phyloP scores from a whole-genome alignment of 352 stramenopile genomes.

The Globisporangium heterothallicum region DNA sequence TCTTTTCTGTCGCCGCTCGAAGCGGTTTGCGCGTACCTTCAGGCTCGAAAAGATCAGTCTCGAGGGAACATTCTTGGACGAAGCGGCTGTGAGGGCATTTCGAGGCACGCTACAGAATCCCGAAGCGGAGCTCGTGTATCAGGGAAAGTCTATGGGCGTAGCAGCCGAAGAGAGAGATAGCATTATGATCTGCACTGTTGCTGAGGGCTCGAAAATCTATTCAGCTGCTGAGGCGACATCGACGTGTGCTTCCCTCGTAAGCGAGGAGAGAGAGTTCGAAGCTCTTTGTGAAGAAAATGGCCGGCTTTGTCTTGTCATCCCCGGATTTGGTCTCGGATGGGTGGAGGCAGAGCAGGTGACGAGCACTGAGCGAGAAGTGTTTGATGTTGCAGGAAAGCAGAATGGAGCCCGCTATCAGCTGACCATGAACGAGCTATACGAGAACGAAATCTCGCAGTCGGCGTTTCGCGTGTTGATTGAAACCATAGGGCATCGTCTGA shows the following conservation, averaged over 20 bases:
- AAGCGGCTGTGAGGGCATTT: neutral
- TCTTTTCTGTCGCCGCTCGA: conserved; percentile 8
- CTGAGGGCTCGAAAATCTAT: conserved; percentile 2
- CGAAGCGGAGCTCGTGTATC: conserved; percentile 1
- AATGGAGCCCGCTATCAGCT: neutral
- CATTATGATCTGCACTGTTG: conserved; percentile 1
- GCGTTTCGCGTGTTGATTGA: neutral
- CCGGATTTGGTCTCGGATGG: neutral
- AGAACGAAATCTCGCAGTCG: neutral
- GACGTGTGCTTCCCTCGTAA: neutral
- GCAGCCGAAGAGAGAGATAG: neutral
- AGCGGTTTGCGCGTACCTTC: neutral
- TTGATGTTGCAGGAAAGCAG: too few species aligned
- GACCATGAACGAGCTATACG: neutral
- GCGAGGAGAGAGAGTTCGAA: neutral
- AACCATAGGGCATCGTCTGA: neutral
- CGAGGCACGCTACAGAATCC: neutral
- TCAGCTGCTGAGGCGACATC: neutral
- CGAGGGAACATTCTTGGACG: neutral
- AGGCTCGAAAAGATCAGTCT: neutral
- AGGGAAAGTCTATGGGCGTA: neutral
- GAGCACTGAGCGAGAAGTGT: neutral
- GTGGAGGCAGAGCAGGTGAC: neutral
- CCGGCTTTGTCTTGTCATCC: neutral
- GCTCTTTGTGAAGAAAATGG: neutral